Conservation (phyloP, 164 flowering plant species). For the Sextonia rubra region DNA sequence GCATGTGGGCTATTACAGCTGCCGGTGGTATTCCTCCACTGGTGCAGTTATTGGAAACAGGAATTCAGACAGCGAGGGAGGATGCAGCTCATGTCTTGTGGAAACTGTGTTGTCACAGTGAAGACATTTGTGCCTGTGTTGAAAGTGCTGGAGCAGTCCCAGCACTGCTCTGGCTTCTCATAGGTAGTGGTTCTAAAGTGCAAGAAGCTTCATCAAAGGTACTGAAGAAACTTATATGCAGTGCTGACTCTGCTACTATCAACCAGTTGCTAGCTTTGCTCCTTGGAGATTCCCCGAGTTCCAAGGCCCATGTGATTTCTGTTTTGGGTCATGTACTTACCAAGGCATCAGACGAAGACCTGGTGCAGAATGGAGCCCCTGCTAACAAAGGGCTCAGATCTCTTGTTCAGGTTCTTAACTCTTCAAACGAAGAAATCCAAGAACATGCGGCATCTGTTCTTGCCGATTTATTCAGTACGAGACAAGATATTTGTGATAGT, state of each 20-base stretch:
- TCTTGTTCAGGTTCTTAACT: slow-evolving; percentile 70
- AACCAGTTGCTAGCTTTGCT: slow-evolving; percentile 80
- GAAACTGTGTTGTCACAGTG: slow-evolving; percentile 81
- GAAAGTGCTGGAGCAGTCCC: slow-evolving; percentile 87
- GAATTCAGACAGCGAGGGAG: slow-evolving; percentile 73
- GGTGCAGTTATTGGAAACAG: slow-evolving; percentile 72
- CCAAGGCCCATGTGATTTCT: slow-evolving; percentile 52
- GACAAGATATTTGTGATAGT: slow-evolving; percentile 77
- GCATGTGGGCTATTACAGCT: slow-evolving; percentile 97
- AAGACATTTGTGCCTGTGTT: slow-evolving; percentile 87
- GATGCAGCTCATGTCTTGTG: slow-evolving; percentile 69
- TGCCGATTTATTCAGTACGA: slow-evolving; percentile 66
- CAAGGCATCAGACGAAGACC: slow-evolving; percentile 57
- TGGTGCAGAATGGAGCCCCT: slow-evolving; percentile 59
- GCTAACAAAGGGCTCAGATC: slow-evolving; percentile 71
- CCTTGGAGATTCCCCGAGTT: slow-evolving; percentile 56
- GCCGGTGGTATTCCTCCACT: slow-evolving; percentile 97
- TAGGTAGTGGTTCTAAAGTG: slow-evolving; percentile 63
- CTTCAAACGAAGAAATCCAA: slow-evolving; percentile 77
- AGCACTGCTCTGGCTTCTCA: slow-evolving; percentile 74
- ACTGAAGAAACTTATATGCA: slow-evolving; percentile 55
- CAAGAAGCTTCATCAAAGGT: slow-evolving; percentile 78
- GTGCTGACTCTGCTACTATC: slow-evolving; percentile 72
- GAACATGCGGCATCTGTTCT: slow-evolving; percentile 82
- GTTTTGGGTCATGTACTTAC: slow-evolving; percentile 84